A percentile compares a stretch with the other conserved stretches of the same genome.
phyloP scores from a whole-genome alignment of 129 eudicot genomes.

The Gnaphalium uliginosum region DNA sequence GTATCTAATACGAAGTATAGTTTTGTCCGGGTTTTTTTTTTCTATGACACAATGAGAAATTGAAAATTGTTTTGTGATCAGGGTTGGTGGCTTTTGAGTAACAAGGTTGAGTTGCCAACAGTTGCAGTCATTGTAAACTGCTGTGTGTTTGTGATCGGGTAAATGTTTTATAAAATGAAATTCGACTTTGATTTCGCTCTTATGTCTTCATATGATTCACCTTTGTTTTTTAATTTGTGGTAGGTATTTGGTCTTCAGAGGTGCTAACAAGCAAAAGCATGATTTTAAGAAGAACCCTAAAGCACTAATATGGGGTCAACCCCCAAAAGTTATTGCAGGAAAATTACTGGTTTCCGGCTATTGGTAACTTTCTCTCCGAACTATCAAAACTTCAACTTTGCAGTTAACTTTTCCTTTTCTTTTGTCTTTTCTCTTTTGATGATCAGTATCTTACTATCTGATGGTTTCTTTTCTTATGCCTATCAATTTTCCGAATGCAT shows the following conservation, averaged over 20 bases:
- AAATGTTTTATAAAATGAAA: slow-evolving; percentile 22
- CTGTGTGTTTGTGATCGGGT: slow-evolving; percentile 78
- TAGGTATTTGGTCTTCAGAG: slow-evolving; percentile 86
- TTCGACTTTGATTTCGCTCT: background rate
- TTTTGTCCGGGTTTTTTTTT: background rate
- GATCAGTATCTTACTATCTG: background rate
- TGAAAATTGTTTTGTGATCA: slow-evolving; percentile 27
- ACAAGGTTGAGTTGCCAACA: slow-evolving; percentile 73
- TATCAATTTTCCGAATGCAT: background rate
- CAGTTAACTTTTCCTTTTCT: background rate
- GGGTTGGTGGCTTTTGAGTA: slow-evolving; percentile 97
- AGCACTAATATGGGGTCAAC: slow-evolving; percentile 87
- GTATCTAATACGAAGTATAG: background rate
- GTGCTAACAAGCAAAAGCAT: slow-evolving; percentile 96
- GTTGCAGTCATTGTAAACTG: slow-evolving; percentile 81
- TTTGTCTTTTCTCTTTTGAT: background rate
- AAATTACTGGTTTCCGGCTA: slow-evolving; percentile 96
- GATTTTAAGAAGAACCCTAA: slow-evolving; percentile 87
- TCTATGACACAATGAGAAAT: background rate
- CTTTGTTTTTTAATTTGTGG: slow-evolving; percentile 10
- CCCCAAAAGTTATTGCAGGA: slow-evolving; percentile 94
- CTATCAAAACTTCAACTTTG: background rate
- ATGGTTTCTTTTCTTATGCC: background rate
- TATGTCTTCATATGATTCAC: slow-evolving; percentile 25
- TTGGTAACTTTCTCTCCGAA: slow-evolving; percentile 52